Base-by-base conservation (phyloP, 768 basidiomycete genomes). In the Tylopilus plumbeoviolaceoides region DNA sequence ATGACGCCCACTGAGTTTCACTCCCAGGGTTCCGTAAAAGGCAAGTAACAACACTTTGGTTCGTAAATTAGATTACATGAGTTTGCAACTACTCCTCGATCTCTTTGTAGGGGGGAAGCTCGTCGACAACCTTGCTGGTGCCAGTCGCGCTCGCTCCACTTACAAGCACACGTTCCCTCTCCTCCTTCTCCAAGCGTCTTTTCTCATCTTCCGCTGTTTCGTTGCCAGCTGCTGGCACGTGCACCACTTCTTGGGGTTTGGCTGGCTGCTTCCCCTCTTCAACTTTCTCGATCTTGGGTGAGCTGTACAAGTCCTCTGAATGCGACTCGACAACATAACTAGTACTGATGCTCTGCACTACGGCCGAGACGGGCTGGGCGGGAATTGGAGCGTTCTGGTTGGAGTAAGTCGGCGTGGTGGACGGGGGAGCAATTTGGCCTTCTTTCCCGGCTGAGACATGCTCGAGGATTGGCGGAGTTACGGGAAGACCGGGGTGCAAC, bases 191-290 rank as follows among this genome's bases (percentile, higher is more conserved):
- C 46, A 81, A 59, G 20, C 83, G 69, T 62, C 69, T 75, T 75
- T 84, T 87, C 75, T 87, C 84, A 5, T 84, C 81, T 46, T 79
- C 82, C 0, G 84, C 81, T 46, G 73, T 74, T 45, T 36, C 42
- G n/a, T 50, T 59, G 31, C 64, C 54, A 30, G 58, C 62, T 0
- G 57, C 64, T 14, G 71, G 73, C 58, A 74, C 67, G 51, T 73
- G 73, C 72, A 78, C 85, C 71, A 74, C 71, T 62, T 75, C 80
- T 68, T 75, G 81, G 56, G 65, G 68, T 67, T 73, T 70, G 31
- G 87, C 72, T n/a, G 83, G 73, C 59, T 63, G 75, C 75, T 88
- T 87, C 72, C 86, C 85, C 42, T 85, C 85, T 62, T 78, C 80
- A 1, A 82, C 84, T 47, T 73, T 77, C 66, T 81, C 82, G 27